phyloP scores from a whole-genome alignment of 73 alveolate species.

The Blepharisma japonicum region DNA sequence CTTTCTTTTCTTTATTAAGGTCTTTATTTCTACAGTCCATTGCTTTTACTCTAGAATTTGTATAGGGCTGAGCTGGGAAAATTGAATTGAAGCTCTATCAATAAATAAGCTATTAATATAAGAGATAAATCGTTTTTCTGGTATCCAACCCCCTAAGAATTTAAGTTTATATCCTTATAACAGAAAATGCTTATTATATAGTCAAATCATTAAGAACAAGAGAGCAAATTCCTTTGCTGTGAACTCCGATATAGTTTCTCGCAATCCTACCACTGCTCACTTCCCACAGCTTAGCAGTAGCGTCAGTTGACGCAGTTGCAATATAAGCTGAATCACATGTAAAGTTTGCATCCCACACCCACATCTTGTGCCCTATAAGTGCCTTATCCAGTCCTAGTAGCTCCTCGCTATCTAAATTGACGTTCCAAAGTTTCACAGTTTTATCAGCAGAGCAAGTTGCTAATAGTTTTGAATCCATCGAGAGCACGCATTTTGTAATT shows the following conservation, averaged over 20 bases:
- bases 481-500: constrained; percentile 60
- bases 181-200: too few species aligned
- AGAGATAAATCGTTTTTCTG: too few species aligned
- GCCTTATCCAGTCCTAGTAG: constrained; percentile 43
- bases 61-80: too few species aligned
- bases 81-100: too few species aligned
- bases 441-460: constrained; percentile 89
- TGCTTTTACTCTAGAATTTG: too few species aligned
- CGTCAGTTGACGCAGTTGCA: constrained; percentile 73
- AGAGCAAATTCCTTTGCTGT: constrained; percentile 60
- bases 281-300: constrained; percentile 74
- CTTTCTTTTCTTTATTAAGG: too few species aligned
- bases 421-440: constrained; percentile 75
- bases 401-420: constrained; percentile 55
- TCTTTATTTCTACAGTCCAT: too few species aligned
- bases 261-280: constrained; percentile 62
- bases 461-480: constrained; percentile 56
- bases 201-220: constrained; percentile 49
- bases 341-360: constrained; percentile 95
- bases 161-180: too few species aligned
- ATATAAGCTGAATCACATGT: constrained; percentile 77
- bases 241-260: constrained; percentile 59
- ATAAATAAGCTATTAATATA: too few species aligned
- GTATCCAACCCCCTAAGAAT: too few species aligned
- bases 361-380: constrained; percentile 83